Conservation (phyloP, 108 stramenopile genomes). For the Skeletonema grethae region DNA sequence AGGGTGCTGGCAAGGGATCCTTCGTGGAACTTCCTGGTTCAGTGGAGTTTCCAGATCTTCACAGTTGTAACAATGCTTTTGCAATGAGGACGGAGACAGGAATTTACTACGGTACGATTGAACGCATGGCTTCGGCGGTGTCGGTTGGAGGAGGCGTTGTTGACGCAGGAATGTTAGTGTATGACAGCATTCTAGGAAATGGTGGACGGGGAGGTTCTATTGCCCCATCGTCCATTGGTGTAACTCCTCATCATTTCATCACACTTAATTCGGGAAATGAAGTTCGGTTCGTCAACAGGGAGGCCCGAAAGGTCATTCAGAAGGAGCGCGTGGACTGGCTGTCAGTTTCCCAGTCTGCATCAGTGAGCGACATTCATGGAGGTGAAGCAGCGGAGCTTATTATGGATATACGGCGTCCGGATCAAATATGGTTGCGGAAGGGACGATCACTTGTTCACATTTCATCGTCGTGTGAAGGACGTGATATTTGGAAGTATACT, state of each 20-base stretch:
- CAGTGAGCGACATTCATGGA: slow-evolving; percentile 30
- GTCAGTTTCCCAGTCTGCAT: slow-evolving; percentile 46
- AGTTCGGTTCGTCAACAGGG: slow-evolving; percentile 80
- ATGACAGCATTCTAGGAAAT: slow-evolving; percentile 36
- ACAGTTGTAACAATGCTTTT: slow-evolving; percentile 67
- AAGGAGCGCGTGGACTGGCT: slow-evolving; percentile 82
- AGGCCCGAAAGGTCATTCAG: slow-evolving; percentile 77
- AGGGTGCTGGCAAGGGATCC: slow-evolving; percentile 29
- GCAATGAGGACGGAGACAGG: slow-evolving; percentile 78
- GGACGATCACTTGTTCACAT: slow-evolving; percentile 79
- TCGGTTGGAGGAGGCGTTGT: slow-evolving; percentile 54
- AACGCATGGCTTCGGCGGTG: slow-evolving; percentile 49
- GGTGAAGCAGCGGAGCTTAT: slow-evolving; percentile 64
- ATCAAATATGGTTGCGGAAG: slow-evolving; percentile 89
- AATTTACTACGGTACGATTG: slow-evolving; percentile 83
- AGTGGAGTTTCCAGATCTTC: slow-evolving; percentile 71
- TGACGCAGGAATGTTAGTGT: slow-evolving; percentile 79
- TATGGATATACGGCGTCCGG: slow-evolving; percentile 86
- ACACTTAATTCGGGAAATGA: slow-evolving; percentile 68
- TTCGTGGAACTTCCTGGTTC: slow-evolving; percentile 82
- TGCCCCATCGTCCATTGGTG: slow-evolving; percentile 43
- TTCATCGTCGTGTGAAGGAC: slow-evolving; percentile 82
- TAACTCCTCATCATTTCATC: slow-evolving; percentile 87
- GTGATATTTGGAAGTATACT: slow-evolving; percentile 87
- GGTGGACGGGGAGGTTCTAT: slow-evolving; percentile 6